Evolutionary conservation across 805 yeast species (phyloP), one percentile per base, ranked within the genome.

Genomic region (Cyberlindnera xylosilytica): DNA sequence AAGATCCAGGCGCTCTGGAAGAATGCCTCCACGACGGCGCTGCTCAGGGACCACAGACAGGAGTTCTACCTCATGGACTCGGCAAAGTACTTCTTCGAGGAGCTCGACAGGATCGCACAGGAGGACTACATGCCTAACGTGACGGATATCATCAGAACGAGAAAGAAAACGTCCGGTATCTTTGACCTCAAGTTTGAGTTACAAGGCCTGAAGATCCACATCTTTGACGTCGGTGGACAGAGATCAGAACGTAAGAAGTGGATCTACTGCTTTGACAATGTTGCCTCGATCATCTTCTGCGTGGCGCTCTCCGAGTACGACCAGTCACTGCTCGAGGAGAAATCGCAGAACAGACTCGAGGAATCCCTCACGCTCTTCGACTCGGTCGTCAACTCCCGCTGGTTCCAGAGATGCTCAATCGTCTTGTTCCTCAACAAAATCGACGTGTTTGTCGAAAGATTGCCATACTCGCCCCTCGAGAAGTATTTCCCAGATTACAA

Each of bases 191-290:
- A 76, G 44, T 86, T 90, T 56, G 80, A 79, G 46, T 74, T 89
- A 78, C 88, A 85, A 34, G 80, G 79, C 20, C 60, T 81, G 31
- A 73, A 74, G 53, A 66, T 83, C 38, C 86, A 80, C 54, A 70
- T 83, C 53, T 80, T 70, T 57, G 97, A 90, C 62, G 97, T 90
- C 36, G 97, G 97, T 49, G 97, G 97, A 2, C 99, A 93, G 64
- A 73, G 99, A 55, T 81, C 95, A 3, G 99, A 93, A 68, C 80
- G 99, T 41, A 87, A 86, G 58, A 91, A 93, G 64, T 93, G 99
- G 99, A 89, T 93, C 48, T 95, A 93, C 64, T 87, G 96, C 59
- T 93, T 93, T 56, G 96, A 89, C 62, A 88, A 89, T 54, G 97
- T 90, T 26, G 85, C 96, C 0, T 72, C 86, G 36, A 83, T 90